Evolutionary conservation across 768 basidiomycete genomes (phyloP).

Genomic region (Hygrophorus russula): DNA sequence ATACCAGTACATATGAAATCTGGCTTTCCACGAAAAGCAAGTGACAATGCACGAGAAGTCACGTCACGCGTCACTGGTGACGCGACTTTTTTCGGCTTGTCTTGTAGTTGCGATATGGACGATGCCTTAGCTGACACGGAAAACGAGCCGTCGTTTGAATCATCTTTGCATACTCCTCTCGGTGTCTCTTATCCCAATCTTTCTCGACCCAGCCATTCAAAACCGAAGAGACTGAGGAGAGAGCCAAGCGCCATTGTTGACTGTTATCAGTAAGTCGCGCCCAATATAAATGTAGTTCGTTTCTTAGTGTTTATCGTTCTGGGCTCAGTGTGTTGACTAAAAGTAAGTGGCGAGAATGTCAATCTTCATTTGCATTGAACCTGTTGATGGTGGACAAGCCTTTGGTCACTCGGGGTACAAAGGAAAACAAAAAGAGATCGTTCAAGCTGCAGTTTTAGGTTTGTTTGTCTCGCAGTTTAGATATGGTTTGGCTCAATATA

Average conservation of each 20-base stretch:
- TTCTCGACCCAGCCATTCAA: background rate
- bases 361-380: background rate
- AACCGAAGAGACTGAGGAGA: background rate
- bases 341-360: background rate
- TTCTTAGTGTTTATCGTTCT: no score
- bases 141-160: no score
- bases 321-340: conserved; percentile 2
- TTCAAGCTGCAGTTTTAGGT: conserved; percentile 62
- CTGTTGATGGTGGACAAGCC: conserved; percentile 23
- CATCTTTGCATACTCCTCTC: background rate
- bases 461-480: conserved; percentile 5
- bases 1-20: no score
- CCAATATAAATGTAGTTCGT: background rate
- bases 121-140: no score
- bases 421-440: conserved; percentile 69
- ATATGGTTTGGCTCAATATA: background rate
- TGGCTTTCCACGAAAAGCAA: no score
- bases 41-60: no score
- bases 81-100: no score
- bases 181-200: background rate
- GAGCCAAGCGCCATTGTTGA: background rate
- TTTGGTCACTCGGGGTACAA: conserved; percentile 63
- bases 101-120: no score
- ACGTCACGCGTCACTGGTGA: no score
- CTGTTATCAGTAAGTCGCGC: background rate